A percentile compares a stretch with the other conserved stretches of the same genome.
Evolutionary conservation across 805 yeast genomes (phyloP).

Genomic region (Yamadazyma olivae): DNA sequence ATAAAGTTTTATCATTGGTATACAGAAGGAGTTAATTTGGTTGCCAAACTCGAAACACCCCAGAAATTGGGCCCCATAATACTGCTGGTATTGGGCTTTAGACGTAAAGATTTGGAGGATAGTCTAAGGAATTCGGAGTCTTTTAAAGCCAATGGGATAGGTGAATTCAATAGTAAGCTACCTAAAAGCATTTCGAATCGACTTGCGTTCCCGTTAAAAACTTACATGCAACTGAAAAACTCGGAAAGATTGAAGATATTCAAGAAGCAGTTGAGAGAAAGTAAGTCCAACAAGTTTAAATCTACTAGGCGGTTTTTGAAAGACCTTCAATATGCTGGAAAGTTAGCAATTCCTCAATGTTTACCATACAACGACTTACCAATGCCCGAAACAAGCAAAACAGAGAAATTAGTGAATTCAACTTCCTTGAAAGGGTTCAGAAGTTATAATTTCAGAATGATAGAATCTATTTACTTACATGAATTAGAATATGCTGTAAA

Average conservation of each 20-base stretch:
- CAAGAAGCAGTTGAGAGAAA: constrained; percentile 10
- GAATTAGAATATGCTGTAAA: constrained; percentile 33
- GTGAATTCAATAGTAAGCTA: constrained; percentile 9
- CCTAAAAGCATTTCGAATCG: constrained; percentile 3
- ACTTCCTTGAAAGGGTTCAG: constrained; percentile 15
- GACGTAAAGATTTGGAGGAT: constrained; percentile 1
- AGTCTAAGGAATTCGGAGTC: neutral
- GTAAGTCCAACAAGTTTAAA: constrained; percentile 12
- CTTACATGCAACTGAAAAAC: constrained; percentile 3
- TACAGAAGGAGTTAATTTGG: neutral
- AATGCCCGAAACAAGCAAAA: constrained; percentile 4
- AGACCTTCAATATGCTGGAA: constrained; percentile 20
- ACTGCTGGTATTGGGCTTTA: neutral
- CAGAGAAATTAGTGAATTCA: constrained; percentile 9
- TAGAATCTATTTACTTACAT: constrained; percentile 31
- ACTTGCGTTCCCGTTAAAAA: constrained; percentile 10
- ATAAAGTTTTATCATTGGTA: neutral
- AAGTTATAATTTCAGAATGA: constrained; percentile 31
- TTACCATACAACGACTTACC: constrained; percentile 22
- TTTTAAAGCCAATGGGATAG: constrained; percentile 5
- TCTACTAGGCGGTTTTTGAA: constrained; percentile 28
- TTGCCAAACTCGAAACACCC: neutral
- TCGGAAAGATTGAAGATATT: constrained; percentile 11
- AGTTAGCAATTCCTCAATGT: constrained; percentile 30
- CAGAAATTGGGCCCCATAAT: neutral